Evolutionary conservation across 129 eudicot species (phyloP), one percentile per base, ranked within the genome.

Genomic region (Calendula officinalis): DNA sequence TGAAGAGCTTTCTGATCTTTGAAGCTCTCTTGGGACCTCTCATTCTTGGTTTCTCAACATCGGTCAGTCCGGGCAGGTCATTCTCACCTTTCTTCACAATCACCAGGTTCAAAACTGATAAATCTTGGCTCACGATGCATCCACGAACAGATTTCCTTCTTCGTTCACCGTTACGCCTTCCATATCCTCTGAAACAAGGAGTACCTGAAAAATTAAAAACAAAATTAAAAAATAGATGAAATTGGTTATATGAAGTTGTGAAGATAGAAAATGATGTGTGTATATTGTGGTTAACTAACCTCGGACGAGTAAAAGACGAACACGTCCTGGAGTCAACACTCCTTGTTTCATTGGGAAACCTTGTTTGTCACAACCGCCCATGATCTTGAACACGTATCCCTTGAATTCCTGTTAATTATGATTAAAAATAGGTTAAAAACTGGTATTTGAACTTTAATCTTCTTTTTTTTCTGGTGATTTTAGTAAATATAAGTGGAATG

Each of bases 321-420:
- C 95, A 83, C 95, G 95, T 7, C 95, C 95, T 27, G 87, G 87
- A 41, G 95, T 87, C 78, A 87, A 58, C 51, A 87, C 95, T 73
- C 95, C 95, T 76, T 87, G 95, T 74, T 87, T 87, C 95, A 87
- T 87, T 17, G 95, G 95, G 52, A 87, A 87, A 36, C 95, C 95
- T 65, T 87, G 95, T 80, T 87, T 87, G 83, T 87, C 95, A 68
- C 95, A 87, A 0, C 95, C 95, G 56, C 95, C 95, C 95, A 83
- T 87, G 14, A 87, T 87, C 86, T 87, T 87, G 78, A 87, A 87
- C 2, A 87, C 95, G 7, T 87, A 87, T 3, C 95, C 95, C 80
- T 87, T 87, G 75, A 83, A 85, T 47, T 85, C 87, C 94, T 83
- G 80, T 48, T 33, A 4, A 9, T 10, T 1, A 48, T 38, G 51